These are phyloP conservation scores for Aspergillus homomorphus DNA, from an alignment of 495 filamentous ascomycete species.

Conservation along the genomic window DNA sequence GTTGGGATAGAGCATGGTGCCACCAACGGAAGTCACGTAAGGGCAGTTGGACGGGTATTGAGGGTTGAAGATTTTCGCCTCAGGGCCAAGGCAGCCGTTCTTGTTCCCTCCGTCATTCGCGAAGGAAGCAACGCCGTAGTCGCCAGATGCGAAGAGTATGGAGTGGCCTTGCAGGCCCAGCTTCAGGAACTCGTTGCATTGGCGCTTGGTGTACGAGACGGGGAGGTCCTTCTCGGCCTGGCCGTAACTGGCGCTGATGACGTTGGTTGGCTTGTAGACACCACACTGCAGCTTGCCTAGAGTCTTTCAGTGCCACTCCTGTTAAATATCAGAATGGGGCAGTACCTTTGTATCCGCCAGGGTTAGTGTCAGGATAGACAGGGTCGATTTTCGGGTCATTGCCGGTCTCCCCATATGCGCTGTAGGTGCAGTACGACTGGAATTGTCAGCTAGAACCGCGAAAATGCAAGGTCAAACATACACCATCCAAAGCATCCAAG, in stretches of 20 bases:
- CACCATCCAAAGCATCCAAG: constrained; percentile 59
- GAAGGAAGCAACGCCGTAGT: constrained; percentile 47
- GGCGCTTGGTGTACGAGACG: constrained; percentile 50
- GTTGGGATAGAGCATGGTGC: constrained; percentile 39
- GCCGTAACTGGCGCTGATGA: constrained; percentile 59
- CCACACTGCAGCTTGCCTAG: constrained; percentile 56
- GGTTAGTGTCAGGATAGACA: constrained; percentile 52
- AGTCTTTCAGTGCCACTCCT: neutral
- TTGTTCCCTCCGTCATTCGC: constrained; percentile 40
- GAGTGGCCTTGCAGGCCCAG: constrained; percentile 62
- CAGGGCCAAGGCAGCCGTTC: constrained; percentile 35
- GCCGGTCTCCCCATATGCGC: constrained; percentile 47
- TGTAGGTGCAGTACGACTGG: constrained; percentile 47
- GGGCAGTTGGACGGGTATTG: constrained; percentile 53
- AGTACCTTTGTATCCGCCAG: constrained; percentile 52
- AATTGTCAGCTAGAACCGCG: neutral
- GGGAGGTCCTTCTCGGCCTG: constrained; percentile 51
- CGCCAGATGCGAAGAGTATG: constrained; percentile 58
- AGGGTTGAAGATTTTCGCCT: constrained; percentile 45
- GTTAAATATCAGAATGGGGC: neutral
- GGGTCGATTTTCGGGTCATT: constrained; percentile 55
- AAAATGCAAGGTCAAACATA: neutral
- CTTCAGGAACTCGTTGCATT: constrained; percentile 63
- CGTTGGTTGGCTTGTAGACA: constrained; percentile 54
- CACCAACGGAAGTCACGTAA: constrained; percentile 50